Base-by-base conservation (phyloP, 768 basidiomycete species). In the Auricularia cornea region DNA sequence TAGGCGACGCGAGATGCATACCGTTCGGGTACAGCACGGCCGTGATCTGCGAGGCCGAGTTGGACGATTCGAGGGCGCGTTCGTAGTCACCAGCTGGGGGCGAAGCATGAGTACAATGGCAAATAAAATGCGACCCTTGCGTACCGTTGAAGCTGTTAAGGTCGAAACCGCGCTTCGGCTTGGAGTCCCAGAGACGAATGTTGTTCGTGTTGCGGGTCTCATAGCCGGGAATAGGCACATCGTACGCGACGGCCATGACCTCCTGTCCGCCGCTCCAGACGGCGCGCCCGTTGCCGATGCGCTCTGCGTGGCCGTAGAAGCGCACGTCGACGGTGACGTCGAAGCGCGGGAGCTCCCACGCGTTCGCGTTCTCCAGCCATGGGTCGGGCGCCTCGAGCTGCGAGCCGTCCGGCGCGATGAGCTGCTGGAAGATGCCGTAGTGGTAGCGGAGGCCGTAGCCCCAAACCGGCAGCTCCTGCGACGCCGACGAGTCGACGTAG, bases 351-450 rank as follows among this genome's bases (percentile, higher is more conserved):
- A 93, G 81, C 80, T 93, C 92, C 91, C 91, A 94, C 11, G 91
- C 90, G 72, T 95, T 92, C 67, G 88, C 85, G 68, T 89, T 78
- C 35, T 92, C 88, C 52, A 96, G 78, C 94, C 94, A 96, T 63
- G 93, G 93, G 73, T 96, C 94, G 2, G 93, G 92, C 4, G 92
- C 92, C 77, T 94, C 91, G 2, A 92, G 84, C 70, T 93, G 92
- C 38, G 72, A 68, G 14, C 92, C 92, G 63, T 89, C 85, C 1
- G 88, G 88, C 18, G 86, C 88, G 72, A 98, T 92, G 65, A 94
- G 83, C 75, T 90, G 86, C 76, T 94, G 89, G 84, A 99, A 98
- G 78, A 98, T 97, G 62, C 94, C 94, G 69, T 94, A 95, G 73
- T 92, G 87, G 82, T 94, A 96, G 52, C 94, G 79, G 63, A 97